Percentiles rank a stretch among this genome's conserved stretches.
phyloP scores from a whole-genome alignment of 768 basidiomycete genomes.

The Lyophyllum atratum region DNA sequence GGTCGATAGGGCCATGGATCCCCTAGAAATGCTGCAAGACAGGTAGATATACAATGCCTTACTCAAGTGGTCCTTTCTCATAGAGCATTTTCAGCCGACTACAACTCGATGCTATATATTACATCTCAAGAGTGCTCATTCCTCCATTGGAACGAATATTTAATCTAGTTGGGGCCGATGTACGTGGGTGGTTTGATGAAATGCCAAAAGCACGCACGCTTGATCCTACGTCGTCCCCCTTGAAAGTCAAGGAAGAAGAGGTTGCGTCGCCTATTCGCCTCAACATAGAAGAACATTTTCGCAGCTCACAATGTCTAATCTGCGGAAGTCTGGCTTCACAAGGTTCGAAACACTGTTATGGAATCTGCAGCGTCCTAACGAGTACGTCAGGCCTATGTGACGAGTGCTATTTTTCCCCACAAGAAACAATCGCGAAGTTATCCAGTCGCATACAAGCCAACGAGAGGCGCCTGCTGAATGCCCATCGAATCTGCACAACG shows the following conservation, averaged over 20 bases:
- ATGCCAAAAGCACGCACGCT: constrained; percentile 63
- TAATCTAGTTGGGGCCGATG: constrained; percentile 87
- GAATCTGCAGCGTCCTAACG: not conserved
- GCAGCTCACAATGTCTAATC: constrained; percentile 65
- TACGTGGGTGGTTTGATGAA: constrained; percentile 82
- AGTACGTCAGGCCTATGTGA: constrained; percentile 60
- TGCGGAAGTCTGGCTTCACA: constrained; percentile 60
- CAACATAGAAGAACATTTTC: constrained; percentile 79
- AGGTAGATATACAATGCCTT: constrained; percentile 55
- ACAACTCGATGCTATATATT: constrained; percentile 85
- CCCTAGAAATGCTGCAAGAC: constrained; percentile 66
- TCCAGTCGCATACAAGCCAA: constrained; percentile 53
- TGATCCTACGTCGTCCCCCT: constrained; percentile 36
- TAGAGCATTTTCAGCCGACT: constrained; percentile 46
- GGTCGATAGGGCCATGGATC: constrained; percentile 75
- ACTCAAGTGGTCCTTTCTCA: not conserved
- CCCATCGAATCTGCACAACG: constrained; percentile 70
- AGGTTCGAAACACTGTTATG: constrained; percentile 35
- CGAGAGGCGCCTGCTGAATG: constrained; percentile 53
- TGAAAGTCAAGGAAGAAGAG: constrained; percentile 21
- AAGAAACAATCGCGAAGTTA: constrained; percentile 59
- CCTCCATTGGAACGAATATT: constrained; percentile 91
- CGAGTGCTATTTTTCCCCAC: constrained; percentile 51
- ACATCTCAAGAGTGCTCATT: constrained; percentile 84
- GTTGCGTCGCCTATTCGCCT: constrained; percentile 34